Evolutionary conservation across 768 basidiomycete genomes (phyloP).

Genomic region (Lactarius evosmus): DNA sequence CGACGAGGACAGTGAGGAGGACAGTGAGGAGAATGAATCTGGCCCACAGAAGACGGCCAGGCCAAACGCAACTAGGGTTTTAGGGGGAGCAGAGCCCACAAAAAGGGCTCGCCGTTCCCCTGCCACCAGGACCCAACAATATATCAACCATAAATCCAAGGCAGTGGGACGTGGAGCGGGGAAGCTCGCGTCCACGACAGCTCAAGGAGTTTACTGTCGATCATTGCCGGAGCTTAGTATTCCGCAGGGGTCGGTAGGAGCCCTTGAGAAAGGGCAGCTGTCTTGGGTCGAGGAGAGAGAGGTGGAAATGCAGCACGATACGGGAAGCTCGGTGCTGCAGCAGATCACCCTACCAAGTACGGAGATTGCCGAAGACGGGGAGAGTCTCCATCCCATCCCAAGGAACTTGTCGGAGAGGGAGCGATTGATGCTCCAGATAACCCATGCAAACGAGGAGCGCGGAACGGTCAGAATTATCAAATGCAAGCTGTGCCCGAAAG

Average conservation of each 20-base stretch:
- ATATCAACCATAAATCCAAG: neutral
- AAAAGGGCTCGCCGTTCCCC: neutral
- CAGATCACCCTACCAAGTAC: neutral
- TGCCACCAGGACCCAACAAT: neutral
- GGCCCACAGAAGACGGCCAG: neutral
- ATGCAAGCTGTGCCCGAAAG: neutral
- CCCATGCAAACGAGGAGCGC: neutral
- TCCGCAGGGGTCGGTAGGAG: neutral
- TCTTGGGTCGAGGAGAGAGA: neutral
- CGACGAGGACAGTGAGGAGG: neutral
- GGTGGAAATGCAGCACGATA: neutral
- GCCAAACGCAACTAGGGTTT: neutral
- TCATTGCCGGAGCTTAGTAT: neutral
- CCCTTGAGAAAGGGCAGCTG: neutral
- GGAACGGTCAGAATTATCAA: neutral
- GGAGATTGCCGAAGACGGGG: neutral
- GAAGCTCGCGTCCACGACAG: neutral
- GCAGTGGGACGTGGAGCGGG: neutral
- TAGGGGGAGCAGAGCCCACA: neutral
- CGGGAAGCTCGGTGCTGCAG: neutral
- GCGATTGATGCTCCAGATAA: neutral
- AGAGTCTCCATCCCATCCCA: neutral
- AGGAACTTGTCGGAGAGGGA: neutral
- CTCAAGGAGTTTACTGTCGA: neutral
- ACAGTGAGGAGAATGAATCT: neutral